These are phyloP conservation scores for Wallacemonas sp. DNA, from an alignment of 208 protist genomes.

Conservation along the genomic window DNA sequence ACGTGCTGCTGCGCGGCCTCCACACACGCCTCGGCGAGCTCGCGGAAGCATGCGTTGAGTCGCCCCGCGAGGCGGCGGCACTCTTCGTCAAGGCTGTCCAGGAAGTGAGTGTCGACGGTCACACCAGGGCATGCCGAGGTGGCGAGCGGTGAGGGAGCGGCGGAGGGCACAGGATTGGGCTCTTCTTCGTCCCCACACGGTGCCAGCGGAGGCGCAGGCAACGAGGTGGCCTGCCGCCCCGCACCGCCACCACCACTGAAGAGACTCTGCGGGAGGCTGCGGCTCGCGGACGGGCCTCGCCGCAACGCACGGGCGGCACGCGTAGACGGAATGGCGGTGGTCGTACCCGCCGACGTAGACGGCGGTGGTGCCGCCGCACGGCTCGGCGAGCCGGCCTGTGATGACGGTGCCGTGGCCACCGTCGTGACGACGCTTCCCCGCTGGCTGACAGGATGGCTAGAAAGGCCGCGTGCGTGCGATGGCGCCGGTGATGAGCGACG, in stretches of 20 bases:
- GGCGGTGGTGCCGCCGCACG: neutral
- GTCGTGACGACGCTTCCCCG: conserved; percentile 2
- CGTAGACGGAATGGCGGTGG: too few species aligned
- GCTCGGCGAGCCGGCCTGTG: neutral
- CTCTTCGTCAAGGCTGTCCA: conserved; percentile 27
- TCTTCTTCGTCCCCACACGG: conserved; percentile 4
- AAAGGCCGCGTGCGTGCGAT: neutral
- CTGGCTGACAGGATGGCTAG: conserved; percentile 1
- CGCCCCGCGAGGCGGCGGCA: conserved; percentile 28
- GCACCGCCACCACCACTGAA: neutral
- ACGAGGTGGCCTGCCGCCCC: neutral
- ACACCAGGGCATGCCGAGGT: neutral
- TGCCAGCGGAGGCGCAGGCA: neutral
- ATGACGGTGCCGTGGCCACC: neutral
- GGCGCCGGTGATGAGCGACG: conserved; percentile 2
- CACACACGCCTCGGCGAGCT: neutral
- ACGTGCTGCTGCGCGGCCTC: neutral
- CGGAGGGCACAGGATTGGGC: neutral
- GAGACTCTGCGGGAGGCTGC: neutral
- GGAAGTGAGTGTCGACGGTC: conserved; percentile 8
- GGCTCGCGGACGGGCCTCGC: neutral
- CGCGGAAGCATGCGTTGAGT: conserved; percentile 17
- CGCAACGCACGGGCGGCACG: neutral
- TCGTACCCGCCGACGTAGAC: too few species aligned
- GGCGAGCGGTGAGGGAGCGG: too few species aligned